Percentiles rank a stretch among this genome's conserved stretches.
phyloP scores from a whole-genome alignment of 2,329 filamentous ascomycete species.

The Talaromyces albobiverticillius region DNA sequence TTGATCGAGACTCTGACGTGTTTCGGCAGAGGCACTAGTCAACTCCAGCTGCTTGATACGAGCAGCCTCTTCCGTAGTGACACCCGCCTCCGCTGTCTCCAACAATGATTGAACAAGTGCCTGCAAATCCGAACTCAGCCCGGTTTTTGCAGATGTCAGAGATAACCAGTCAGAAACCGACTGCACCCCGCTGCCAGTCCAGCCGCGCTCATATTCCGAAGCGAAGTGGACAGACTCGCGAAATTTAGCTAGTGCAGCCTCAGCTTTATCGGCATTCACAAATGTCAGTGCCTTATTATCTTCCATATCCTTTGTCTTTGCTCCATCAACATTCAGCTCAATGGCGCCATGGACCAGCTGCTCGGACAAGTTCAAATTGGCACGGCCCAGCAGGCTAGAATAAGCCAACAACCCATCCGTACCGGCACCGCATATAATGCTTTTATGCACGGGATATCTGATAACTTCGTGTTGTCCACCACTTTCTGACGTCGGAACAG shows the following conservation, averaged over 20 bases:
- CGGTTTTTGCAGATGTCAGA: slow-evolving; percentile 30
- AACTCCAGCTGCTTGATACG: slow-evolving; percentile 29
- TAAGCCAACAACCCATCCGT: slow-evolving; percentile 59
- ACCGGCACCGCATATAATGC: slow-evolving; percentile 70
- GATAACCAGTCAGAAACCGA: slow-evolving; percentile 63
- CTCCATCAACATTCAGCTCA: slow-evolving; percentile 45
- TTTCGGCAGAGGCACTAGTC: slow-evolving; percentile 39
- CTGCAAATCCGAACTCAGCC: slow-evolving; percentile 64
- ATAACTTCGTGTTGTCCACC: slow-evolving; percentile 63
- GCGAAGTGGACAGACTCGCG: slow-evolving; percentile 68
- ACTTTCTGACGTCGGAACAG: slow-evolving; percentile 63
- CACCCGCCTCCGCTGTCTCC: slow-evolving; percentile 33
- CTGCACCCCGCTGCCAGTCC: slow-evolving; percentile 70
- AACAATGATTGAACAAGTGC: slow-evolving; percentile 67
- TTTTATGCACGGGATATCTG: slow-evolving; percentile 79
- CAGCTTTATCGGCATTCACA: slow-evolving; percentile 64
- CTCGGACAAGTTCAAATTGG: slow-evolving; percentile 28
- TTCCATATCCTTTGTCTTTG: slow-evolving; percentile 22
- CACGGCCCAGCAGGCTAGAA: slow-evolving; percentile 28
- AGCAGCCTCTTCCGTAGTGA: slow-evolving; percentile 26
- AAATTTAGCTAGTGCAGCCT: slow-evolving; percentile 63
- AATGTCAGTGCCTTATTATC: slow-evolving; percentile 38
- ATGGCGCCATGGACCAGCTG: slow-evolving; percentile 35
- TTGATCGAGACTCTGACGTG: slow-evolving; percentile 52
- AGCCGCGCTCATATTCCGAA: slow-evolving; percentile 68